Conservation (phyloP, 495 filamentous ascomycete genomes). For the Talaromyces stipitatus region DNA sequence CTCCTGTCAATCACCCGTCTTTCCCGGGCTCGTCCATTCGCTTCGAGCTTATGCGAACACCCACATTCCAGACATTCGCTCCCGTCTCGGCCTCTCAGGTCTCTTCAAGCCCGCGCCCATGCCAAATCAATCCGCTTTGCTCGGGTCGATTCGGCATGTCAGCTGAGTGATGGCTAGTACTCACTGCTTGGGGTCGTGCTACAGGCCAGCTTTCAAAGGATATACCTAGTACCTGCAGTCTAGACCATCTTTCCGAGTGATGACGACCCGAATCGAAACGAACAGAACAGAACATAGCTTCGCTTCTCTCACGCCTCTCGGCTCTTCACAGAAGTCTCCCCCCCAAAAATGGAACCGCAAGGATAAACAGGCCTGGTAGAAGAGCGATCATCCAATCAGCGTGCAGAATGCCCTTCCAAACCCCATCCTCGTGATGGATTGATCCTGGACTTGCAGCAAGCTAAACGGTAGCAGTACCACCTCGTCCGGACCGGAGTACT, state of each 20-base stretch:
- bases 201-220: not conserved
- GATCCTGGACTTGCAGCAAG: constrained; percentile 1
- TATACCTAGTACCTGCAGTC: not conserved
- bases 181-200: not conserved
- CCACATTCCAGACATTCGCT: no score
- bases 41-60: not conserved
- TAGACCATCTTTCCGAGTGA: not conserved
- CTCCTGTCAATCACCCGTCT: not conserved
- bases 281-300: not conserved
- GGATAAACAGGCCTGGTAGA: not conserved
- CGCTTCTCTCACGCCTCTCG: not conserved
- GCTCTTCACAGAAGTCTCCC: not conserved
- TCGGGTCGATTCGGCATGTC: not conserved
- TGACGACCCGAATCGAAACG: no score
- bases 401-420: not conserved
- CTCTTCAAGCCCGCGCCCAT: not conserved
- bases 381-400: not conserved
- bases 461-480: constrained; percentile 1
- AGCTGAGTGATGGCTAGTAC: not conserved
- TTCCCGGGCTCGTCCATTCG: not conserved
- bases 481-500: not conserved
- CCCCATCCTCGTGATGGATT: constrained; percentile 3
- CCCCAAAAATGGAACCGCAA: not conserved
- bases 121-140: not conserved
- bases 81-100: no score